Conservation (phyloP, 805 yeast genomes). For the Kodamaea neixiangensis region DNA sequence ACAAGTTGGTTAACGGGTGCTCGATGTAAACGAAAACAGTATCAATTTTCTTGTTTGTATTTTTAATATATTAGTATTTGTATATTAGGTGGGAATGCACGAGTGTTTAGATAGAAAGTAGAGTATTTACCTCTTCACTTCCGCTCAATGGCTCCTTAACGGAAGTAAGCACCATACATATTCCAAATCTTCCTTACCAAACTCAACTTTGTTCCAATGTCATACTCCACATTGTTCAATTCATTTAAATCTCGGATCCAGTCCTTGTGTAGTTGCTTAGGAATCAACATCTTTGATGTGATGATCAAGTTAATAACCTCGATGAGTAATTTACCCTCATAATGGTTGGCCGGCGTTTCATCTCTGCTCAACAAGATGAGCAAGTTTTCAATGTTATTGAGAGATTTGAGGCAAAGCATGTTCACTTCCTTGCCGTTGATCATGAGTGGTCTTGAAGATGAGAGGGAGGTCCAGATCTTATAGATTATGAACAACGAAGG, state of each 20-base stretch:
- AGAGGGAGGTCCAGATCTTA: conserved; percentile 44
- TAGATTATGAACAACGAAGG: conserved; percentile 69
- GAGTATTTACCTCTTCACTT: neutral
- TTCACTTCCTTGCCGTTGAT: conserved; percentile 34
- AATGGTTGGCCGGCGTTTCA: conserved; percentile 17
- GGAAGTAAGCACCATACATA: conserved; percentile 49
- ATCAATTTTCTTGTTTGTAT: conserved; percentile 1
- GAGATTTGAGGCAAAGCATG: conserved; percentile 39
- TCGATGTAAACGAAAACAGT: neutral
- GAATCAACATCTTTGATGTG: conserved; percentile 51
- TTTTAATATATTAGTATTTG: neutral
- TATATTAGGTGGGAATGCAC: neutral
- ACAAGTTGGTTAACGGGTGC: conserved; percentile 28
- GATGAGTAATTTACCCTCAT: conserved; percentile 64
- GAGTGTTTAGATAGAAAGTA: neutral
- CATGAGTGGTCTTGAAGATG: conserved; percentile 30
- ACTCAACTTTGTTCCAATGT: conserved; percentile 40
- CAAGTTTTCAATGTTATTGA: conserved; percentile 63
- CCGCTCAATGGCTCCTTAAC: conserved; percentile 8
- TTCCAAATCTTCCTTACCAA: conserved; percentile 63
- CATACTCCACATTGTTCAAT: conserved; percentile 45
- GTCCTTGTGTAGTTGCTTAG: conserved; percentile 48
- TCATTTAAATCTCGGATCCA: conserved; percentile 69
- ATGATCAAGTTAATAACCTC: conserved; percentile 61
- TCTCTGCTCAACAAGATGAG: conserved; percentile 23